Evolutionary conservation across 2,329 filamentous ascomycete species (phyloP), one percentile per base, ranked within the genome.

Genomic region (Fusarium xyrophilum): DNA sequence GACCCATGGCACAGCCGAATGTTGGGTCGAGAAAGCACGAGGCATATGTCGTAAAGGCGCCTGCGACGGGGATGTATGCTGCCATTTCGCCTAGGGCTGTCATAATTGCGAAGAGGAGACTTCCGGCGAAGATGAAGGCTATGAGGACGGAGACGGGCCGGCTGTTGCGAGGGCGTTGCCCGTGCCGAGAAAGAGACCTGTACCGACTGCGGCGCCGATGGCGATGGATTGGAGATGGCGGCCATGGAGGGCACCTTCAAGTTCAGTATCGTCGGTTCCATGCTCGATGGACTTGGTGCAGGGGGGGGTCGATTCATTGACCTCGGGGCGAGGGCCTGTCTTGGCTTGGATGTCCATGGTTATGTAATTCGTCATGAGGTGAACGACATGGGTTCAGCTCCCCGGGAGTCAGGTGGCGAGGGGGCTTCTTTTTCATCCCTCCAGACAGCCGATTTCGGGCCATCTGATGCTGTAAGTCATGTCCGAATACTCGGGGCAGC

Each of bases 181-280:
- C 1, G 62, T 59, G 8, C 67, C 66, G 63, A 90, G 83, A 75
- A 90, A 90, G 23, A 90, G 82, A 70, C 88, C 88, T 6, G 88
- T 90, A 57, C 88, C 88, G 67, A 90, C 89, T 25, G 85, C 86
- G 64, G 85, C 85, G 44, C 66, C 66, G n/a, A 68, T 65, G 6
- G 65, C 65, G 7, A 89, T 78, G 76, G 89, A 88, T 69, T 89
- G 86, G 50, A 89, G 86, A 68, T 89, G 86, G 32, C 86, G 81
- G 72, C 83, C 86, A 78, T 88, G 87, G 56, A 88, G 80, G 19
- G 86, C 86, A 58, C 86, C 82, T 73, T 85, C 76, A 6, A 88
- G 81, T 71, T 87, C 84, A 47, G 81, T 77, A 27, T 79, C 76
- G 25, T 84, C 76, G 23, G 84, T 78, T 50, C 77, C 79, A 63